phyloP scores from a whole-genome alignment of 768 basidiomycete genomes.

The Cystobasidium onofrii region DNA sequence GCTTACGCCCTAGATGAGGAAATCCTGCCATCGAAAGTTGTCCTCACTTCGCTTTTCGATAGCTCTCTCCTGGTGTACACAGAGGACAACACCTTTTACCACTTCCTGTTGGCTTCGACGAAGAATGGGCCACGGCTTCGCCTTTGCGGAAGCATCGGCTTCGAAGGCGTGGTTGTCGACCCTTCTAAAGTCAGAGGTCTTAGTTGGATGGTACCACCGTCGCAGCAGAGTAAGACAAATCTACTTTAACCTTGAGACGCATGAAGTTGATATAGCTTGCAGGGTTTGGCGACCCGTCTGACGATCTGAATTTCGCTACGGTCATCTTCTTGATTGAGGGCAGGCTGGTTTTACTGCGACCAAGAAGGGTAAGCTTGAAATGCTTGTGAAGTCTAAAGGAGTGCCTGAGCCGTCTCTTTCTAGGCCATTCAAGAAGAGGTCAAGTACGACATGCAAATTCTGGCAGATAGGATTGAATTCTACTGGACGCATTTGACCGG shows the following conservation, averaged over 20 bases:
- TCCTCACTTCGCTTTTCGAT: constrained; percentile 84
- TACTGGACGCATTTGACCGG: constrained; percentile 97
- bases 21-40: constrained; percentile 63
- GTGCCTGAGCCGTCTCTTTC: not conserved
- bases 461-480: constrained; percentile 93
- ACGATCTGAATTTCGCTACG: constrained; percentile 86
- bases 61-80: constrained; percentile 92
- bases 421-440: constrained; percentile 79
- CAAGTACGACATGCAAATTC: constrained; percentile 92
- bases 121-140: constrained; percentile 71
- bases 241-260: not conserved
- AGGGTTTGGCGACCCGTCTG: constrained; percentile 90
- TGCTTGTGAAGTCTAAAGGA: not conserved
- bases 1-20: constrained; percentile 77
- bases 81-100: constrained; percentile 81
- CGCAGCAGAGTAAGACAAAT: constrained; percentile 71
- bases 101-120: constrained; percentile 82
- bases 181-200: constrained; percentile 77
- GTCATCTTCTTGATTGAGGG: constrained; percentile 93
- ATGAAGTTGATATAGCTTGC: not conserved
- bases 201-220: constrained; percentile 92
- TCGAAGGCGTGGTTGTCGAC: constrained; percentile 75
- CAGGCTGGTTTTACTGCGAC: constrained; percentile 76
- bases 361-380: constrained; percentile 59
- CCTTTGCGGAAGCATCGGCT: constrained; percentile 88